Evolutionary conservation across 2,329 filamentous ascomycete genomes (phyloP).

Genomic region (Phialocephala subalpina): DNA sequence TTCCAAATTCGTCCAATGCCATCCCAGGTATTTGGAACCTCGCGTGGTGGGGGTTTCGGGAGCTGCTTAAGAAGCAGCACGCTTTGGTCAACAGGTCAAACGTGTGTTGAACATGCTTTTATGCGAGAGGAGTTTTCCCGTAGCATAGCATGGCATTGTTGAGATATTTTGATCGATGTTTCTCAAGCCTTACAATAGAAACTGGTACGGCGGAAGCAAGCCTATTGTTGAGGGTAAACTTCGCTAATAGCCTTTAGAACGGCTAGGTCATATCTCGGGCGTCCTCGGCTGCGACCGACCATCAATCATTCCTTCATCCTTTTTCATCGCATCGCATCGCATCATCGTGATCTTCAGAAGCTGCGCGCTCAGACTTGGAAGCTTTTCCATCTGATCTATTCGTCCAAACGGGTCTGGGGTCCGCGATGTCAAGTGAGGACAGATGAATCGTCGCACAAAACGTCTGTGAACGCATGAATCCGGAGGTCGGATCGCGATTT

Average conservation of each 20-base stretch:
- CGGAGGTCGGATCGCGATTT: conserved; percentile 26
- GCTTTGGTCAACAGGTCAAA: conserved; percentile 22
- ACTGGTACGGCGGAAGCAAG: neutral
- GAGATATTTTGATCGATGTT: conserved; percentile 11
- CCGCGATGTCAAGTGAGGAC: conserved; percentile 13
- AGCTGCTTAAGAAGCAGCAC: neutral
- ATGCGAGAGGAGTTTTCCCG: conserved; percentile 19
- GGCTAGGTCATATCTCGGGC: neutral
- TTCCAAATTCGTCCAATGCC: conserved; percentile 15
- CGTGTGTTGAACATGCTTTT: conserved; percentile 22
- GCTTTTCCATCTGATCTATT: conserved; percentile 21
- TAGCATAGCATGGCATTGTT: conserved; percentile 20
- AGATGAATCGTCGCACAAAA: conserved; percentile 20
- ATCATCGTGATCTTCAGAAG: conserved; percentile 3
- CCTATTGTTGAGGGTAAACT: conserved; percentile 1
- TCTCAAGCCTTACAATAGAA: neutral
- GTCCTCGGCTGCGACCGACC: neutral
- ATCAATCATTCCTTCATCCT: neutral
- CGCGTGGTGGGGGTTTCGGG: neutral
- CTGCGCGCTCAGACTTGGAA: conserved; percentile 23
- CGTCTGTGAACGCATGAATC: conserved; percentile 31
- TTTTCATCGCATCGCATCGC: neutral
- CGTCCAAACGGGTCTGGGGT: conserved; percentile 6
- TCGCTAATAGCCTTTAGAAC: conserved; percentile 6
- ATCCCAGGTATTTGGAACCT: neutral